A percentile compares a stretch with the other conserved stretches of the same genome.
Conservation (phyloP, 495 filamentous ascomycete species). For the Letharia columbiana region DNA sequence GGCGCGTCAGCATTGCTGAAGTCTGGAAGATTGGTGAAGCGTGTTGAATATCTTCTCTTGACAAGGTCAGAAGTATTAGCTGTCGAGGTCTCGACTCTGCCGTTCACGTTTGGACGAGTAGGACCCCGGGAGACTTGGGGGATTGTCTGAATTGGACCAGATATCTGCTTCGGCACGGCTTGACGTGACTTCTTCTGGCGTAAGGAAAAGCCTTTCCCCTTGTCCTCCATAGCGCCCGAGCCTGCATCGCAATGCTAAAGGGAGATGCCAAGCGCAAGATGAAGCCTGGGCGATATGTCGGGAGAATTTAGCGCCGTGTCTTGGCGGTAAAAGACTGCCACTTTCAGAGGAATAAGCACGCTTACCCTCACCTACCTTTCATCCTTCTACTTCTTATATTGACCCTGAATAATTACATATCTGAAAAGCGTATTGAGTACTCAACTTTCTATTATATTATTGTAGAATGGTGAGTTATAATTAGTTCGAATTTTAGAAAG, state of each 20-base stretch:
- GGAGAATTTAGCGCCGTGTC: constrained; percentile 9
- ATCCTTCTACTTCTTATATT: no score
- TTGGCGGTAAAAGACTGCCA: background rate
- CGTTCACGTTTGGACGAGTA: constrained; percentile 17
- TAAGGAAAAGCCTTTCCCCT: constrained; percentile 71
- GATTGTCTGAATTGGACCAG: constrained; percentile 42
- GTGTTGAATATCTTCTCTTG: constrained; percentile 85
- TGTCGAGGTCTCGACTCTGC: constrained; percentile 14
- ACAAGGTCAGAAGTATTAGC: constrained; percentile 74
- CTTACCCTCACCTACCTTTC: no score
- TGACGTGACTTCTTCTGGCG: constrained; percentile 71
- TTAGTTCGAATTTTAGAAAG: no score
- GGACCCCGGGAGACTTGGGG: constrained; percentile 26
- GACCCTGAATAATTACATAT: no score
- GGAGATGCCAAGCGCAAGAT: background rate
- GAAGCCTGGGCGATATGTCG: constrained; percentile 2
- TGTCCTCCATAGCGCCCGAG: constrained; percentile 48
- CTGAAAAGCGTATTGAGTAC: no score
- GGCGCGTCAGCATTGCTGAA: constrained; percentile 54
- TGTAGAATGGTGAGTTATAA: no score
- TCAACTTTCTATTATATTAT: no score
- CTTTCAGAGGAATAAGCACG: no score
- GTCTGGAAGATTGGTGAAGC: constrained; percentile 72
- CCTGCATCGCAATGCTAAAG: background rate
- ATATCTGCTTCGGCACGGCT: constrained; percentile 73